These are phyloP conservation scores for Alternaria longipes DNA, from an alignment of 2,329 filamentous ascomycete species.

Conservation along the genomic window DNA sequence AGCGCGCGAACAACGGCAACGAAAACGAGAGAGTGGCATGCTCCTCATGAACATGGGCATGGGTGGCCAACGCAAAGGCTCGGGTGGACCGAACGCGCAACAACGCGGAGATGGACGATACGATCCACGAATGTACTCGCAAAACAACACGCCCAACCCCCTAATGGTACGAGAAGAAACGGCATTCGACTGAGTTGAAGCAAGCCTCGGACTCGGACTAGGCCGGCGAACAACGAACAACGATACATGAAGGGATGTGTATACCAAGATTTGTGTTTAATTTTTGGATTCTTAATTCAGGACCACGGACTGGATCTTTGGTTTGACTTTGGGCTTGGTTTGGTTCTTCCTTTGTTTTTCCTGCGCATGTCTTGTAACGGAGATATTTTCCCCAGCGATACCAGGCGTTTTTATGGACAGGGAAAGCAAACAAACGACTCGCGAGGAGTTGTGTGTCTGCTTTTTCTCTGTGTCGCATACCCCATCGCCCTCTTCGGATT, in stretches of 20 bases:
- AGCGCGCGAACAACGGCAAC: slow-evolving; percentile 44
- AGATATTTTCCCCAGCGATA: slow-evolving; percentile 4
- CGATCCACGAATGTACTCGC: slow-evolving; percentile 24
- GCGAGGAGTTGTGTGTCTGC: slow-evolving; percentile 2
- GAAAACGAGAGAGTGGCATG: slow-evolving; percentile 52
- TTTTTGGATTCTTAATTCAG: slow-evolving; percentile 42
- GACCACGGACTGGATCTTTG: slow-evolving; percentile 41
- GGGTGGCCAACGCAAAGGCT: slow-evolving; percentile 48
- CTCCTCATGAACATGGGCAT: slow-evolving; percentile 51
- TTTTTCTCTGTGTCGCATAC: slow-evolving; percentile 26
- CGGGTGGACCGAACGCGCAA: slow-evolving; percentile 37
- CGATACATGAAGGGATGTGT: slow-evolving; percentile 14
- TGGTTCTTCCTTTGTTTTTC: slow-evolving; percentile 4
- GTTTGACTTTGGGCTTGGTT: slow-evolving; percentile 11
- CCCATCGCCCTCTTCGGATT: slow-evolving; percentile 19
- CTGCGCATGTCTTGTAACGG: slow-evolving; percentile 9
- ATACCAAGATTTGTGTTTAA: slow-evolving; percentile 32
- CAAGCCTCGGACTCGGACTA: neutral
- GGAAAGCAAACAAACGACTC: neutral
- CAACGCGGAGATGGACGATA: slow-evolving; percentile 27
- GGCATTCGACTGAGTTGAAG: slow-evolving; percentile 37
- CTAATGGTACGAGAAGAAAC: slow-evolving; percentile 43
- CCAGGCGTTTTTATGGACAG: slow-evolving; percentile 4
- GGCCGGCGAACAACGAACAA: slow-evolving; percentile 17
- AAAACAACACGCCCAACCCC: slow-evolving; percentile 20